A percentile compares a stretch with the other conserved stretches of the same genome.
Conservation (phyloP, 148 eudicot species). For the Chenopodium berlandieri region DNA sequence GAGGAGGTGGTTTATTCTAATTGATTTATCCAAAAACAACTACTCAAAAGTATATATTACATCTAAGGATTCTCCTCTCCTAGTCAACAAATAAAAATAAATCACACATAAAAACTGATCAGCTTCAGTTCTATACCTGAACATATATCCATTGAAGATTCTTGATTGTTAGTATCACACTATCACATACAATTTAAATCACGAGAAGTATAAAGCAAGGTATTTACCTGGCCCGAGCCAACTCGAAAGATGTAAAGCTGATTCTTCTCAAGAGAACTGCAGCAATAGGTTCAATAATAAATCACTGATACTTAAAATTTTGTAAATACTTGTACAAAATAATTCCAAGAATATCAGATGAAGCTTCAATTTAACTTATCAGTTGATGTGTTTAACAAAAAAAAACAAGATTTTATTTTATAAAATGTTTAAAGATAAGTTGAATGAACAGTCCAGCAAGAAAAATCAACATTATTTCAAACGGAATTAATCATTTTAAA, state of each 20-base stretch:
- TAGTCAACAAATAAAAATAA: background rate
- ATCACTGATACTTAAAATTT: background rate
- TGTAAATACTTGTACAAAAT: background rate
- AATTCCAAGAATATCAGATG: background rate
- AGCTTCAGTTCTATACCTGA: background rate
- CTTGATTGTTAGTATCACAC: background rate
- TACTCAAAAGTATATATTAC: background rate
- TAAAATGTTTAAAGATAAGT: background rate
- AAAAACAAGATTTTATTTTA: background rate
- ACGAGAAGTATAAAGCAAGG: background rate
- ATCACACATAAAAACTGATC: background rate
- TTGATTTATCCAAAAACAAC: background rate
- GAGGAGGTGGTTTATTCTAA: background rate
- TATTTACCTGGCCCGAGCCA: constrained; percentile 90
- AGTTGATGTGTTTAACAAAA: background rate
- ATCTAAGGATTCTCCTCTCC: background rate
- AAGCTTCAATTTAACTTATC: background rate
- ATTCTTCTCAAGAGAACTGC: constrained; percentile 90
- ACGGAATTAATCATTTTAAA: background rate
- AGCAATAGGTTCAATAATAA: constrained; percentile 15
- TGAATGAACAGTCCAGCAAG: background rate
- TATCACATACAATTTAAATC: background rate
- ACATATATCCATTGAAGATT: background rate
- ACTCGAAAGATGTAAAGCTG: constrained; percentile 81
- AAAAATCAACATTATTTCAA: too few species aligned